Evolutionary conservation across 352 stramenopile species (phyloP), one percentile per base, ranked within the genome.

Genomic region (Globisporangium abappressorium): DNA sequence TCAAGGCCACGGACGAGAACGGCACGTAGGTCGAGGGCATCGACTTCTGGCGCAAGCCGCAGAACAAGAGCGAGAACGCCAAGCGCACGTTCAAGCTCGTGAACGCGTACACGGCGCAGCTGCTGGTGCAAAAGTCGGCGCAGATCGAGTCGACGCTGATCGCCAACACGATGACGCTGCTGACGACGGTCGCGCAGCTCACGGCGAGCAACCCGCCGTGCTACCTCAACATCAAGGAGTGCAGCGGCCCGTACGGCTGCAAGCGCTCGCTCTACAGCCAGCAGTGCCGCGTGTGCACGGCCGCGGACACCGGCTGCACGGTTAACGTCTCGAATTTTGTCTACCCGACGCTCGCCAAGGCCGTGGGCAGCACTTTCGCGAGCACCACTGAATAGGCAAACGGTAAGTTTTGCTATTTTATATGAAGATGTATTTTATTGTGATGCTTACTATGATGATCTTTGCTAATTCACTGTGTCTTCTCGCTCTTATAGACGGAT

Each of bases 21-120:
- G 73, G 70, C 36, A 58, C 66, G 26, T 85, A 70, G 73, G 67
- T 86, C 46, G 41, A 67, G 18, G 71, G 74, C 38, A 78, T 94
- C 15, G 41, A 62, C 5, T 94, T 94, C 72, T 92, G 86, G 84
- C 68, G 81, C 41, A 70, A 89, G 41, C 81, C 85, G 43, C 78
- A 81, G 58, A 78, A 85, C 62, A 22, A 53, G 14, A 77, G 66
- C 0, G 80, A 75, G 54, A 92, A 92, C 57, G 70, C 67, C 0
- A 69, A 53, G 2, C 78, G 82, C 14, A 73, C 80, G 0, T 46
- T 74, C 20, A 80, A 79, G 60, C 65, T 92, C 36, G 61, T 92
- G 15, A 63, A 74, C 0, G 36, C 73, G 34, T 92, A 93, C 79
- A 76, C 60, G 8, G 61, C 75, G 0, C 62, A 79, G 33, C 55